Evolutionary conservation across 2,329 filamentous ascomycete species (phyloP).

Genomic region (Cercospora sp.): DNA sequence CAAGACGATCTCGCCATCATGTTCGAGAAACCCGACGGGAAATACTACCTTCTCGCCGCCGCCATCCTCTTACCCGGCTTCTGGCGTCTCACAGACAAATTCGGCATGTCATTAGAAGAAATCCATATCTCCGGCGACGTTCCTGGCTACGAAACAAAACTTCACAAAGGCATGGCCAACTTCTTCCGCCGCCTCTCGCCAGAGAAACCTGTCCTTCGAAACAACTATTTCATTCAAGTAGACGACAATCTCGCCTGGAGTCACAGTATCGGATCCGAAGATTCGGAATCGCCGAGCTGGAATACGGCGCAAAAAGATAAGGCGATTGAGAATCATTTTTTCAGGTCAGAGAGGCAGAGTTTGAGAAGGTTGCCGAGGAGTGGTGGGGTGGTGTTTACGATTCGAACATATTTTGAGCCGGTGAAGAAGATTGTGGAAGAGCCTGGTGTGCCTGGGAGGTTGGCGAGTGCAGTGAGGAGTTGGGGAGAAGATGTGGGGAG

Average conservation of each 20-base stretch:
- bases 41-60: conserved; percentile 78
- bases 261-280: conserved; percentile 71
- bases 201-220: conserved; percentile 65
- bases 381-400: conserved; percentile 66
- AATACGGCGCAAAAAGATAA: conserved; percentile 72
- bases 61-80: conserved; percentile 76
- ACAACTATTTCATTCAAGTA: conserved; percentile 88
- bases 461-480: conserved; percentile 76
- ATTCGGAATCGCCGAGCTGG: conserved; percentile 65
- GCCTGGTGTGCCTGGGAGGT: conserved; percentile 72
- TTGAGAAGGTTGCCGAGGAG: conserved; percentile 57
- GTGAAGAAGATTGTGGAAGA: conserved; percentile 67
- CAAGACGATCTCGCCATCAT: conserved; percentile 85
- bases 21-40: conserved; percentile 72
- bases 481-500: conserved; percentile 75
- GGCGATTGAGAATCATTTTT: conserved; percentile 71
- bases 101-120: conserved; percentile 73
- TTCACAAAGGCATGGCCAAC: conserved; percentile 76
- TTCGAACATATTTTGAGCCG: conserved; percentile 76
- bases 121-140: conserved; percentile 80
- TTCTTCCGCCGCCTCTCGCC: conserved; percentile 74
- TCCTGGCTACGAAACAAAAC: conserved; percentile 67
- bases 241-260: conserved; percentile 78
- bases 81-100: conserved; percentile 79
- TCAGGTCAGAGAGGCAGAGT: conserved; percentile 74